These are phyloP conservation scores for Fraxinus sp. DNA, from an alignment of 305 asterid genomes.

Conservation along the genomic window DNA sequence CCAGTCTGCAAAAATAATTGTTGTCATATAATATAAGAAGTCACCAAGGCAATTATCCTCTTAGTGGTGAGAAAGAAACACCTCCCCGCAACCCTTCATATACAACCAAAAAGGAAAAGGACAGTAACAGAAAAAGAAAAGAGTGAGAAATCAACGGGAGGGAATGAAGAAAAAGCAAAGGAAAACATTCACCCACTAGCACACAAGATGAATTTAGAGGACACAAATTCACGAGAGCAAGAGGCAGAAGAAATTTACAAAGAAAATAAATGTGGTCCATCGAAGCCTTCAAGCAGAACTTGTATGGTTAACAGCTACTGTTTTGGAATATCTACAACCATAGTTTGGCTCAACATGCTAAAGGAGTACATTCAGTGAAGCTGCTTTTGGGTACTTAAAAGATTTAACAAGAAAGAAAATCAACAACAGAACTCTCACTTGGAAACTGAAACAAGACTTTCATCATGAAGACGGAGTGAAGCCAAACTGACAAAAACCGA, in stretches of 20 bases:
- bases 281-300: not conserved
- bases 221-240: not conserved
- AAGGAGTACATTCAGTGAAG: not conserved
- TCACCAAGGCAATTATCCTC: not conserved
- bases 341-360: not conserved
- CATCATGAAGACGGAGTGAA: not conserved
- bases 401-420: not conserved
- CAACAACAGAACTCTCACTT: not conserved
- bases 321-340: not conserved
- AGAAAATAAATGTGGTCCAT: not conserved
- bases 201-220: not conserved
- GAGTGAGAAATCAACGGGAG: not conserved
- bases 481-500: not conserved
- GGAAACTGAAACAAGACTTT: not conserved
- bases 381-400: not conserved
- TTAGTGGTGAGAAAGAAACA: not conserved
- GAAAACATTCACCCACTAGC: not conserved
- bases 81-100: not conserved
- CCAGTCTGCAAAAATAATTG: constrained; percentile 64
- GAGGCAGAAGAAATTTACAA: not conserved
- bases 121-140: not conserved
- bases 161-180: not conserved
- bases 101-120: not conserved
- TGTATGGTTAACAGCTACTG: not conserved
- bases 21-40: constrained; percentile 12